A percentile compares a stretch with the other conserved stretches of the same genome.
Evolutionary conservation across 2,329 filamentous ascomycete species (phyloP).

Genomic region (Westerdykella sp.): DNA sequence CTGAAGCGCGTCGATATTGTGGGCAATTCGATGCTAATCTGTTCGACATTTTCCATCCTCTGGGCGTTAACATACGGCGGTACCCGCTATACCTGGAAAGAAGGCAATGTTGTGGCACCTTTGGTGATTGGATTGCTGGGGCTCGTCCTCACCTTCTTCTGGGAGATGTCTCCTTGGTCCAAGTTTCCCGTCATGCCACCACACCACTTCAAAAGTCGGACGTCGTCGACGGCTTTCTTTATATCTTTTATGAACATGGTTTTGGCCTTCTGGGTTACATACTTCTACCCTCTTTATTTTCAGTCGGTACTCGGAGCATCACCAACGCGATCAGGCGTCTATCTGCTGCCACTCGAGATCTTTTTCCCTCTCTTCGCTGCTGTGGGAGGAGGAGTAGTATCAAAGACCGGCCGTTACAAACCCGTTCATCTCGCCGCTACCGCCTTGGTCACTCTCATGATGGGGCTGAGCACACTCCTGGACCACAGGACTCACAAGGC

Average conservation of each 20-base stretch:
- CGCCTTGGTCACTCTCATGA: too few relatives aligned
- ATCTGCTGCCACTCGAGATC: slow-evolving; percentile 16
- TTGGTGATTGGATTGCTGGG: slow-evolving; percentile 42
- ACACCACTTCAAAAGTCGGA: slow-evolving; percentile 42
- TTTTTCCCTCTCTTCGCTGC: too few relatives aligned
- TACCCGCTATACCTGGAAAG: slow-evolving; percentile 39
- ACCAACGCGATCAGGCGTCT: slow-evolving; percentile 18
- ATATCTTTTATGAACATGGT: slow-evolving; percentile 31
- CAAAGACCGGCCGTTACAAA: too few relatives aligned
- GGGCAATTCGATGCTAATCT: slow-evolving; percentile 42
- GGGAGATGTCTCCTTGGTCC: slow-evolving; percentile 33
- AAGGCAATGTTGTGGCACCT: slow-evolving; percentile 37
- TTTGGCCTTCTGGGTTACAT: slow-evolving; percentile 22
- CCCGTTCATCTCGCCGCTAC: too few relatives aligned
- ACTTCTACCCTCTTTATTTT: slow-evolving; percentile 26
- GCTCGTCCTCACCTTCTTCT: slow-evolving; percentile 35
- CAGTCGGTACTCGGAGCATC: slow-evolving; percentile 21
- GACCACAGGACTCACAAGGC: too few relatives aligned
- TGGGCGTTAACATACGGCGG: slow-evolving; percentile 39
- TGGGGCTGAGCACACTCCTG: too few relatives aligned
- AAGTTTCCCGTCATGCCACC: slow-evolving; percentile 37
- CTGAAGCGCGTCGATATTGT: slow-evolving; percentile 37
- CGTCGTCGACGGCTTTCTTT: slow-evolving; percentile 18
- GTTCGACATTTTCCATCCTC: slow-evolving; percentile 37
- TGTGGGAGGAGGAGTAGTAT: too few relatives aligned